A percentile compares a stretch with the other conserved stretches of the same genome.
Conservation (phyloP, 148 eudicot species). For the Arbutus unedo region DNA sequence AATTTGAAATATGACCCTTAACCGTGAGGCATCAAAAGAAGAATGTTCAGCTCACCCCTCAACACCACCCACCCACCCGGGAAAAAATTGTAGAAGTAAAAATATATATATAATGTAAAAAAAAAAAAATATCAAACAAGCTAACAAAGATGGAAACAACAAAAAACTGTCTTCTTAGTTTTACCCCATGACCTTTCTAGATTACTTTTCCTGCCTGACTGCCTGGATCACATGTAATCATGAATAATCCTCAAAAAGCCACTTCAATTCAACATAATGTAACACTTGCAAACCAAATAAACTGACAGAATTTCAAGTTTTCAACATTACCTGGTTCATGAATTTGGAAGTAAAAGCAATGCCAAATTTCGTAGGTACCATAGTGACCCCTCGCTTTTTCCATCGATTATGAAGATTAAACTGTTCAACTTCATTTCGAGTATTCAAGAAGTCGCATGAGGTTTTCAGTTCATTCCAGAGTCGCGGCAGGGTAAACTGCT, state of each 20-base stretch:
- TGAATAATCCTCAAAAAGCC: conserved; percentile 1
- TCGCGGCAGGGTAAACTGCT: conserved; percentile 65
- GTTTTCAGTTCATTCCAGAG: conserved; percentile 80
- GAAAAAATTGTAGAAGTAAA: neutral
- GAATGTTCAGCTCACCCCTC: neutral
- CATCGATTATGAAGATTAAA: conserved; percentile 77
- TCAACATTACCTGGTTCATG: conserved; percentile 82
- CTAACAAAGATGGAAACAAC: neutral
- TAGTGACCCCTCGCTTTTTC: conserved; percentile 89
- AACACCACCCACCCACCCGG: neutral
- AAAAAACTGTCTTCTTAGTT: neutral
- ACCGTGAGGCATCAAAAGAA: neutral
- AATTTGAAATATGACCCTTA: neutral
- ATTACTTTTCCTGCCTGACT: neutral
- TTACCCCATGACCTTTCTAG: neutral
- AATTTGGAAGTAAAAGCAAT: conserved; percentile 88
- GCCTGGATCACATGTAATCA: neutral
- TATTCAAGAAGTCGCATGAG: conserved; percentile 51
- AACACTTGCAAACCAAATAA: neutral
- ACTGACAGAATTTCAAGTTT: neutral
- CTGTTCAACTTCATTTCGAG: conserved; percentile 56
- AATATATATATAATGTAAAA: neutral
- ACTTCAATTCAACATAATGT: neutral
- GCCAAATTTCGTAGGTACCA: conserved; percentile 92
- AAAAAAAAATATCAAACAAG: neutral